Percentiles rank a stretch among this genome's conserved stretches.
These are phyloP conservation scores for Cunninghamia lanceolata DNA, from an alignment of 75 land plant genomes.

Conservation along the genomic window DNA sequence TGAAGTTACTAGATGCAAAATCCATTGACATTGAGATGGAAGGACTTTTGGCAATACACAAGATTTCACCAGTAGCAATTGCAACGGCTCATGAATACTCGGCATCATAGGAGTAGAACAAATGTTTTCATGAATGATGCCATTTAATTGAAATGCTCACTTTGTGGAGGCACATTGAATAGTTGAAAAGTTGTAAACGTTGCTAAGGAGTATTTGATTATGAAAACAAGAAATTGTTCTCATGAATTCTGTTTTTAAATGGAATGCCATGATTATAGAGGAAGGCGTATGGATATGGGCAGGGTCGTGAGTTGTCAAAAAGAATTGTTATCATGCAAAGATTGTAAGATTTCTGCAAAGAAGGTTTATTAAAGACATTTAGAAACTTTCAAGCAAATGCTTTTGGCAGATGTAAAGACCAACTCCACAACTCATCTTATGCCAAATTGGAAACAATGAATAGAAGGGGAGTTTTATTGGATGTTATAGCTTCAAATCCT, in stretches of 20 bases:
- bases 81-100: slow-evolving; percentile 49
- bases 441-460: no score
- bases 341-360: no score
- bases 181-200: slow-evolving; percentile 62
- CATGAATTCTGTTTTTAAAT: slow-evolving; percentile 59
- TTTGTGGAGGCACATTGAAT: slow-evolving; percentile 61
- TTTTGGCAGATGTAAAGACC: no score
- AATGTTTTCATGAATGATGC: neutral
- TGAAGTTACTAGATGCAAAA: neutral
- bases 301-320: no score
- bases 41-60: slow-evolving; percentile 52
- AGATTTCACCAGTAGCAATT: slow-evolving; percentile 62
- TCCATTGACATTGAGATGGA: slow-evolving; percentile 14
- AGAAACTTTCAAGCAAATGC: no score
- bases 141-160: slow-evolving; percentile 47
- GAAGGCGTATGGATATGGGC: no score
- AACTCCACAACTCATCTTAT: no score
- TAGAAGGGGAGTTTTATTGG: no score
- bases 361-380: no score
- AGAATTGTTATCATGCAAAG: no score
- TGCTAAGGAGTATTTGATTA: slow-evolving; percentile 55
- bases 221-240: slow-evolving; percentile 60
- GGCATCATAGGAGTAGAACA: neutral
- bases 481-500: no score
- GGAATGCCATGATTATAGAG: no score